Percentiles rank a stretch among this genome's conserved stretches.
Conservation (phyloP, 2,329 filamentous ascomycete genomes). For the Cladophialophora yegresii region DNA sequence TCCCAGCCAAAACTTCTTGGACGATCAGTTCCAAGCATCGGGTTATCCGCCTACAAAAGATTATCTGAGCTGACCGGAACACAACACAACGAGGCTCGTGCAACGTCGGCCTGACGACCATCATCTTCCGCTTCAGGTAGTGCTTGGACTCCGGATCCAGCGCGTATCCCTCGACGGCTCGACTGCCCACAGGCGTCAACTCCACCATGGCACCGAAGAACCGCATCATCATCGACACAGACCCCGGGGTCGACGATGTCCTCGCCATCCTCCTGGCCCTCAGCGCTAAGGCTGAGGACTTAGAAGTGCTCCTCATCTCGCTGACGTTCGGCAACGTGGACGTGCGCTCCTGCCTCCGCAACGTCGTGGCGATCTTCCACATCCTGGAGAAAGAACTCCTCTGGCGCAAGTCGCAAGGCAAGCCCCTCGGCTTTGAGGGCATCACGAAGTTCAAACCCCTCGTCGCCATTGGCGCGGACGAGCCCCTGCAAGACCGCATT, state of each 20-base stretch:
- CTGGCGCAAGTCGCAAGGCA: slow-evolving; percentile 73
- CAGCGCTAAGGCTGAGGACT: slow-evolving; percentile 75
- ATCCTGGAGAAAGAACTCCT: slow-evolving; percentile 84
- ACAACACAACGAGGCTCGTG: neutral
- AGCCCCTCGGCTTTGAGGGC: slow-evolving; percentile 69
- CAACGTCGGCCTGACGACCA: neutral
- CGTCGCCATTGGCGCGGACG: slow-evolving; percentile 81
- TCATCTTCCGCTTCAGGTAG: neutral
- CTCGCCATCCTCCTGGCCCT: slow-evolving; percentile 85
- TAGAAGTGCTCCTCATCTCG: slow-evolving; percentile 82
- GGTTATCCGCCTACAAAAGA: neutral
- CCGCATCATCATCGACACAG: slow-evolving; percentile 93
- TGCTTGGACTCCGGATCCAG: neutral
- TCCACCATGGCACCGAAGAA: slow-evolving; percentile 65
- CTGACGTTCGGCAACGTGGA: slow-evolving; percentile 94
- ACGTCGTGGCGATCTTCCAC: slow-evolving; percentile 87
- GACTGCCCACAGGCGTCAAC: neutral
- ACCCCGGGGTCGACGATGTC: slow-evolving; percentile 92
- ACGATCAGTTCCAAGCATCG: neutral
- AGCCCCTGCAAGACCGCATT: slow-evolving; percentile 79
- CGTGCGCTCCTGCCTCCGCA: slow-evolving; percentile 82
- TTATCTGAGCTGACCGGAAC: neutral
- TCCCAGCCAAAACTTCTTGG: neutral
- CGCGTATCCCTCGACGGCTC: neutral
- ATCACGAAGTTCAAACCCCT: slow-evolving; percentile 74